A percentile compares a stretch with the other conserved stretches of the same genome.
These are phyloP conservation scores for Cryptosporidium bovis DNA, from an alignment of 169 alveolate species.

Conservation along the genomic window DNA sequence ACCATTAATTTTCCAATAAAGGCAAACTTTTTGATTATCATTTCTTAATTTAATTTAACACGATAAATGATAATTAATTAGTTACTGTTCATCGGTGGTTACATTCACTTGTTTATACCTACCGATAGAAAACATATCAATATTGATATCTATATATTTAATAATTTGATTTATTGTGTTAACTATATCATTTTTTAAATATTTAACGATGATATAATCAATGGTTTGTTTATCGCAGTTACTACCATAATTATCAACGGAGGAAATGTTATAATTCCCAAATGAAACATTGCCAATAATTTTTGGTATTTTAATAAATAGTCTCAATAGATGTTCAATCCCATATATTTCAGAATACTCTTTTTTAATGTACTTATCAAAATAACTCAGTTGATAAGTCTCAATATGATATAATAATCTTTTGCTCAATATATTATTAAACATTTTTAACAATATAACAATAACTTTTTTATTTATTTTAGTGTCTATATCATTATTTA, in stretches of 20 bases:
- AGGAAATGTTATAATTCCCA: constrained; percentile 11
- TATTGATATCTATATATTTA: constrained; percentile 13
- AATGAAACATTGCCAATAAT: constrained; percentile 10
- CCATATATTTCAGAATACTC: constrained; percentile 42
- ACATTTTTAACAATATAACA: background rate
- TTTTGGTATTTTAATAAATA: constrained; percentile 10
- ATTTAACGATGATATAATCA: constrained; percentile 5
- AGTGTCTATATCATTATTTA: background rate
- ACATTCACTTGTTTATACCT: constrained; percentile 3
- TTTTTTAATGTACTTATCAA: constrained; percentile 3
- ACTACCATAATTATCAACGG: background rate
- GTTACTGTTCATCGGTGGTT: too few species aligned
- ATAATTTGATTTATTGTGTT: constrained; percentile 19
- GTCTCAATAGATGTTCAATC: constrained; percentile 42
- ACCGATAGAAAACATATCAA: constrained; percentile 15
- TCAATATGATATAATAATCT: constrained; percentile 35
- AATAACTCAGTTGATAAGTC: constrained; percentile 3
- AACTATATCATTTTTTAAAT: background rate
- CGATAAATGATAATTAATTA: too few species aligned
- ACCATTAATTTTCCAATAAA: too few species aligned
- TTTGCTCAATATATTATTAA: constrained; percentile 33
- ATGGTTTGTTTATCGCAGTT: background rate
- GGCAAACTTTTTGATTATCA: too few species aligned
- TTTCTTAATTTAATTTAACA: too few species aligned
- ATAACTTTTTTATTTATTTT: constrained; percentile 4